Base-by-base conservation (phyloP, 2,329 filamentous ascomycete species). In the Ophiostoma pallidulum region DNA sequence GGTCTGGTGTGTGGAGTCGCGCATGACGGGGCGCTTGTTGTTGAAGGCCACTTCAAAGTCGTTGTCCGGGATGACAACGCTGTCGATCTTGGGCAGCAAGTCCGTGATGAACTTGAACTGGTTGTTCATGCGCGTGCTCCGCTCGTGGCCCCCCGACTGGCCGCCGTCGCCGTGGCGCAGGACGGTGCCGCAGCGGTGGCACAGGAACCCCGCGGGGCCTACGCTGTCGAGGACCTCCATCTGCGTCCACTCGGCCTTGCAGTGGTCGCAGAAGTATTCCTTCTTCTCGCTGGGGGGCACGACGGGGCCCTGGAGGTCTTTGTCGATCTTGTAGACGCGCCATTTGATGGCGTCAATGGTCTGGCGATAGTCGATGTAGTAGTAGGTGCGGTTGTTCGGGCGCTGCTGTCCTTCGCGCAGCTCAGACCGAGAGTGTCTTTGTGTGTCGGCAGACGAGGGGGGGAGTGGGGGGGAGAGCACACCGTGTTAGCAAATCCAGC, bases 321-420 rank as follows among this genome's bases (percentile, higher is more conserved):
- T 90, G 56, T 90, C 89, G 57, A 97, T 80, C 48, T 83, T 84
- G 61, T 91, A 90, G 44, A 95, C 81, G 53, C 87, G 84, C 77
- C 86, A 98, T 65, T 98, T 98, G 67, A 95, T 94, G 41, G 87
- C 88, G 66, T 98, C 92, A 60, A 98, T 88, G 31, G 91, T 88
- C 49, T 87, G 85, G 51, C 92, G 87, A 60, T 94, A 94, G 63
- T 96, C 90, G 62, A 98, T 91, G 66, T 87, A 98, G 70, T 94
- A 98, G 74, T 95, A 98, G 53, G 91, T 94, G 58, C 87, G 80
- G 61, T 84, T 89, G 56, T 85, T 82, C 5, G 87, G 84, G 45
- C 89, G 82, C 49, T 85, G 83, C 51, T 89, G 86, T 44, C 86
- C 87, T 60, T 90, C 85, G 55, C 83, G 82, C 47, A 85, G 70